Conservation (phyloP, 2,329 filamentous ascomycete species). For the Biscogniauxia marginata region DNA sequence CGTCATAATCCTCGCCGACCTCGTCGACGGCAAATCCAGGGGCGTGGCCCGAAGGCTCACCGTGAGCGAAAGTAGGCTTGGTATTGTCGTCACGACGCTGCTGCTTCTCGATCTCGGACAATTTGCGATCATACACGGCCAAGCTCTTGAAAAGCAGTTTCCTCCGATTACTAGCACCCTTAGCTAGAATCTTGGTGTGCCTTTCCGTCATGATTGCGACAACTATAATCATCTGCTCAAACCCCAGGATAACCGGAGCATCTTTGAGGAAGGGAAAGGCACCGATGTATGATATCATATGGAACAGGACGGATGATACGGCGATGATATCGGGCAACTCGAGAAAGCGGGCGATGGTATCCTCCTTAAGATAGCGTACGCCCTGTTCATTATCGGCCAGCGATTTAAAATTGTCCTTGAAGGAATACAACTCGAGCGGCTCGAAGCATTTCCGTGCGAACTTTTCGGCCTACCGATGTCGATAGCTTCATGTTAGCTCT, state of each 20-base stretch:
- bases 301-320: conserved; percentile 67
- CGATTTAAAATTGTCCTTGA: conserved; percentile 70
- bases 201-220: conserved; percentile 71
- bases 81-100: conserved; percentile 6
- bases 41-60: conserved; percentile 18
- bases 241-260: conserved; percentile 67
- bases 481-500: conserved; percentile 6
- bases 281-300: conserved; percentile 69
- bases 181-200: conserved; percentile 61
- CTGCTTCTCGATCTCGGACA: conserved; percentile 35
- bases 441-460: conserved; percentile 72
- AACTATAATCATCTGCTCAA: conserved; percentile 70
- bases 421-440: conserved; percentile 68
- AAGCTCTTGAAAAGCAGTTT: conserved; percentile 70
- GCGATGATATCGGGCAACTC: conserved; percentile 69
- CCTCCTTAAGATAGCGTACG: conserved; percentile 66
- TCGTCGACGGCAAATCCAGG: conserved; percentile 48
- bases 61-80: conserved; percentile 6
- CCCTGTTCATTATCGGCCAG: conserved; percentile 64
- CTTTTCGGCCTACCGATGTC: conserved; percentile 47
- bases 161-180: conserved; percentile 55
- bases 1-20: conserved; percentile 40
- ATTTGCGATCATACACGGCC: conserved; percentile 66
- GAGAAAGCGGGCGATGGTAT: conserved; percentile 69
- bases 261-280: conserved; percentile 72